These are phyloP conservation scores for Triticum turgidum DNA, from an alignment of 176 grass and related monocot genomes.

Conservation along the genomic window DNA sequence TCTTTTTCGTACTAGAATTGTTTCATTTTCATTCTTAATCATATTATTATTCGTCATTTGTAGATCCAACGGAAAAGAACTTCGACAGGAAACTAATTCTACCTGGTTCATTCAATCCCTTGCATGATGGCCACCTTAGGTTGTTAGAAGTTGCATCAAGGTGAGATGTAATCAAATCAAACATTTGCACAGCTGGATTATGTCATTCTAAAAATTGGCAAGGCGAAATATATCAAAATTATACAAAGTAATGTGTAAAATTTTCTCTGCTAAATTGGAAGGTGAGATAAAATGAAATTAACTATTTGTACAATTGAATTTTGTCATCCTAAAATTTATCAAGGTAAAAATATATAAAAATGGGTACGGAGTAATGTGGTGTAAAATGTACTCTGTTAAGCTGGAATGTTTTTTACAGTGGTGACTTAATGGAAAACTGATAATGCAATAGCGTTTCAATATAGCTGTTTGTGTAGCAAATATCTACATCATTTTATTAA, in stretches of 20 bases:
- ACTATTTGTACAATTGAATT: background rate
- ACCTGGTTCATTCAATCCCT: slow-evolving; percentile 96
- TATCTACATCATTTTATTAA: background rate
- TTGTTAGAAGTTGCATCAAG: slow-evolving; percentile 77
- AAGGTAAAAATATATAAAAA: slow-evolving; percentile 19
- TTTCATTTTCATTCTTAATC: slow-evolving; percentile 20
- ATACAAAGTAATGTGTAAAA: background rate
- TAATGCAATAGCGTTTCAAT: background rate
- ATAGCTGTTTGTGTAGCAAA: background rate
- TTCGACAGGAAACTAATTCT: slow-evolving; percentile 74
- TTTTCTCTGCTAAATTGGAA: slow-evolving; percentile 5
- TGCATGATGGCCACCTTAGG: slow-evolving; percentile 94
- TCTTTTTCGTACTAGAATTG: slow-evolving; percentile 16
- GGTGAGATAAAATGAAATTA: background rate
- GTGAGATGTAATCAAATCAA: slow-evolving; percentile 36
- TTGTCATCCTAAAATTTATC: slow-evolving; percentile 14
- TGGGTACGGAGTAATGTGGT: background rate
- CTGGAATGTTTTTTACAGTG: slow-evolving; percentile 3
- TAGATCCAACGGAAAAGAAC: slow-evolving; percentile 44
- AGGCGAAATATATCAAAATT: slow-evolving; percentile 11
- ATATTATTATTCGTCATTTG: slow-evolving; percentile 31
- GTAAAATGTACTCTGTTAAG: background rate
- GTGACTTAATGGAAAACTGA: background rate
- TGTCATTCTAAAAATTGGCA: slow-evolving; percentile 4
- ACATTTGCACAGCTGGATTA: background rate